Conservation (phyloP, 768 basidiomycete species). For the Gautieria morchelliformis region DNA sequence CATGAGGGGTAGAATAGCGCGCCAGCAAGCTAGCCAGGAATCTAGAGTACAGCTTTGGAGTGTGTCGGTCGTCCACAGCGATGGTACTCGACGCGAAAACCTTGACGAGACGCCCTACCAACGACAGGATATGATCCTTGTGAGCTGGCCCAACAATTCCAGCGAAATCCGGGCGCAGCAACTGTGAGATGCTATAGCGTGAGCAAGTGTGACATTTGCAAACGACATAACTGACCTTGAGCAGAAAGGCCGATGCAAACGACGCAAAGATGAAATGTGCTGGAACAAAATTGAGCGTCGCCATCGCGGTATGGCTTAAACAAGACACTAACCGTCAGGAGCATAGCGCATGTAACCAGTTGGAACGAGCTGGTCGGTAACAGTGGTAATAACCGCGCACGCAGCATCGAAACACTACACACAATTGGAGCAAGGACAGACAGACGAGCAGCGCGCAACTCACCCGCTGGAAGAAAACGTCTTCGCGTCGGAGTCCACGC, state of each 20-base stretch:
- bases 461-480: slow-evolving; percentile 29
- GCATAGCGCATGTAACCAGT: slow-evolving; percentile 48
- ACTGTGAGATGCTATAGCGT: slow-evolving; percentile 21
- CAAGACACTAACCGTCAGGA: slow-evolving; percentile 26
- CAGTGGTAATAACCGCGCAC: slow-evolving; percentile 45
- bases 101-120: slow-evolving; percentile 34
- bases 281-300: not conserved
- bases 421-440: not conserved
- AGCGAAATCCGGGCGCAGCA: slow-evolving; percentile 41
- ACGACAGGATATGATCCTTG: slow-evolving; percentile 29
- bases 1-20: slow-evolving; percentile 21
- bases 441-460: not conserved
- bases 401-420: slow-evolving; percentile 42
- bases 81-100: slow-evolving; percentile 40
- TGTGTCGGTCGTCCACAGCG: slow-evolving; percentile 45
- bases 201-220: not conserved
- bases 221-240: slow-evolving; percentile 36
- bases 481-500: slow-evolving; percentile 30
- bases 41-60: slow-evolving; percentile 47
- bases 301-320: not conserved
- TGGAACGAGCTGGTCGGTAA: slow-evolving; percentile 41
- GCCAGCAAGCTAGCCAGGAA: slow-evolving; percentile 42
- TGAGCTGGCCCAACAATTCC: slow-evolving; percentile 29
- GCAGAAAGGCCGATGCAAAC: slow-evolving; percentile 51
- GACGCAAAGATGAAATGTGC: slow-evolving; percentile 28